Conservation (phyloP, 2,329 filamentous ascomycete genomes). For the Pyricularia sp. region DNA sequence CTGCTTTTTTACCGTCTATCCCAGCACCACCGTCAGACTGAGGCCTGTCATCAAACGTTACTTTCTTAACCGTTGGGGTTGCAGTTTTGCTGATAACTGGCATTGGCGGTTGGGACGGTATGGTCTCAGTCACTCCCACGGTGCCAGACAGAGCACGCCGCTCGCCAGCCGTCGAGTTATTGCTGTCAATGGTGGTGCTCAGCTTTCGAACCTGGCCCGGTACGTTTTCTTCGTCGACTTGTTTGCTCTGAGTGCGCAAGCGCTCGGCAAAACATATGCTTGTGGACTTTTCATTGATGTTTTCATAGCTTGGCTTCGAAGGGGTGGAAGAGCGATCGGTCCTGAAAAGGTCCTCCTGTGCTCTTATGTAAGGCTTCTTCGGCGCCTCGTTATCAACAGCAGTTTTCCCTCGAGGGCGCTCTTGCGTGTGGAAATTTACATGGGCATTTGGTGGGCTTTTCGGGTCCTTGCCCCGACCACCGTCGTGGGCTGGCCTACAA, state of each 20-base stretch:
- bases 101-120: not conserved
- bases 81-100: not conserved
- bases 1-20: not conserved
- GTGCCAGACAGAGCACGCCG: not conserved
- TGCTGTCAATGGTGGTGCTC: not conserved
- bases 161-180: not conserved
- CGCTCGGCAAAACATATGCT: not conserved
- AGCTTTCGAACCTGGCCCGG: not conserved
- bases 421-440: not conserved
- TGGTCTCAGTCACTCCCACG: not conserved
- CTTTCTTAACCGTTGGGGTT: not conserved
- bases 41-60: not conserved
- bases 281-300: not conserved
- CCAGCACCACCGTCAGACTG: not conserved
- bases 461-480: not conserved
- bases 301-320: not conserved
- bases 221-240: not conserved
- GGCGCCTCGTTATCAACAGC: not conserved
- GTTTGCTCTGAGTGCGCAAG: not conserved
- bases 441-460: not conserved
- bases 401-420: not conserved
- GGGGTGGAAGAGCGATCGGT: not conserved
- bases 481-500: not conserved
- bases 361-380: not conserved
- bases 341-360: not conserved